A percentile compares a stretch with the other conserved stretches of the same genome.
These are phyloP conservation scores for Monosporozyma yasuniensis DNA, from an alignment of 805 yeast species.

Conservation along the genomic window DNA sequence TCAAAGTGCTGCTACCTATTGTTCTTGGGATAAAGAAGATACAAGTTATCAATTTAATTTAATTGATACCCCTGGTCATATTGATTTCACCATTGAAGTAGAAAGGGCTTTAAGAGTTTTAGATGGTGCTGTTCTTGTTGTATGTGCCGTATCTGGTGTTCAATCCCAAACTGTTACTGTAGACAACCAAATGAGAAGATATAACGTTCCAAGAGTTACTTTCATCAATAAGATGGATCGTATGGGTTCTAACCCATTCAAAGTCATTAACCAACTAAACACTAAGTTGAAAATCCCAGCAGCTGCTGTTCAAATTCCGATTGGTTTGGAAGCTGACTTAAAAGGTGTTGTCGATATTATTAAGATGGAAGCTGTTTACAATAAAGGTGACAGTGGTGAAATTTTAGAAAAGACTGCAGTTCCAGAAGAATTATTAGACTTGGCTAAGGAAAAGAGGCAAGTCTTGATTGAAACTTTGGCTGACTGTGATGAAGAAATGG, in stretches of 20 bases:
- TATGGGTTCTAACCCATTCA: constrained; percentile 98
- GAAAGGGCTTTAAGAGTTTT: constrained; percentile 96
- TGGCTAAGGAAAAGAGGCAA: constrained; percentile 86
- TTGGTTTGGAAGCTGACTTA: constrained; percentile 81
- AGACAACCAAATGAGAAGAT: constrained; percentile 97
- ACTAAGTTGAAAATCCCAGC: constrained; percentile 83
- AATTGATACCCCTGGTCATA: constrained; percentile 98
- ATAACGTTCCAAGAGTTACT: constrained; percentile 92
- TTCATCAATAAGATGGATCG: constrained; percentile 98
- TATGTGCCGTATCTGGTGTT: constrained; percentile 97
- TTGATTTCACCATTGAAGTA: constrained; percentile 97
- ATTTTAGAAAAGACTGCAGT: constrained; percentile 52
- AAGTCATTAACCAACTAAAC: constrained; percentile 86
- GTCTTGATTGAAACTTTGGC: constrained; percentile 87
- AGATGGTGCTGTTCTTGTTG: constrained; percentile 97
- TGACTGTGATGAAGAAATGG: constrained; percentile 96
- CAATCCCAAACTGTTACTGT: constrained; percentile 98
- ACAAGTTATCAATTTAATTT: constrained; percentile 77
- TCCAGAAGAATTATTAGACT: constrained; percentile 70
- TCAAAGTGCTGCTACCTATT: constrained; percentile 97
- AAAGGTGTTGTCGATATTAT: constrained; percentile 88
- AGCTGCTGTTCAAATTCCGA: constrained; percentile 96
- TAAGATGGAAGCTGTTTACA: constrained; percentile 76
- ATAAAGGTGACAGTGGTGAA: constrained; percentile 89
- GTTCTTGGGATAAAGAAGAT: constrained; percentile 81